Conservation (phyloP, 345 rosid genomes). For the Eucalyptus sideroxylon region DNA sequence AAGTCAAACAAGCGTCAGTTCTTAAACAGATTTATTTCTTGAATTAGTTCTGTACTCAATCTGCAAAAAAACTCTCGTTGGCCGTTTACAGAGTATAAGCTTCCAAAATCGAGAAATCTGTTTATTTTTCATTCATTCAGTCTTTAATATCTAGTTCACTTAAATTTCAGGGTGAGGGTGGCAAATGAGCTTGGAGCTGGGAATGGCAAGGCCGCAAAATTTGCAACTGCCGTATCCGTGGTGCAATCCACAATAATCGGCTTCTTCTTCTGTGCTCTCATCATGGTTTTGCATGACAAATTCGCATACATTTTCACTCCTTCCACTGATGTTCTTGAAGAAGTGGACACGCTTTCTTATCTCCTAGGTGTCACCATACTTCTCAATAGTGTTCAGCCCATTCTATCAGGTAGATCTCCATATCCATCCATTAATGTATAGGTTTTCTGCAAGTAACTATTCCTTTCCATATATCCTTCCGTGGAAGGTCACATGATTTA, state of each 20-base stretch:
- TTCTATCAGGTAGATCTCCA: slow-evolving; percentile 11
- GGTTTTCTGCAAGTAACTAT: neutral
- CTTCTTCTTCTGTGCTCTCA: slow-evolving; percentile 4
- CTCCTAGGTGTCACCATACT: slow-evolving; percentile 19
- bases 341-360: slow-evolving; percentile 2
- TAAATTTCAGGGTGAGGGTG: slow-evolving; percentile 17
- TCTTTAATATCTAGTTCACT: neutral
- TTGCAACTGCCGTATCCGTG: slow-evolving; percentile 9
- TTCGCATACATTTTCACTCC: slow-evolving; percentile 16
- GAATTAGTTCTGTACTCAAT: neutral
- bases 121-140: neutral
- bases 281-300: slow-evolving; percentile 1
- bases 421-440: neutral
- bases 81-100: neutral
- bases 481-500: neutral
- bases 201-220: slow-evolving; percentile 19
- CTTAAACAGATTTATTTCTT: neutral
- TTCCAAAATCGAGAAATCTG: neutral
- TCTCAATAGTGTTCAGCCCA: slow-evolving; percentile 25
- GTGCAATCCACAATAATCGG: slow-evolving; percentile 17
- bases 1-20: neutral
- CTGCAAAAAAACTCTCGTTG: neutral
- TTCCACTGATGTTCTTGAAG: slow-evolving; percentile 7
- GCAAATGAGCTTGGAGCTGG: slow-evolving; percentile 33
- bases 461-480: neutral